These are phyloP conservation scores for Wickerhamiella musiphila DNA, from an alignment of 805 yeast genomes.

Conservation along the genomic window DNA sequence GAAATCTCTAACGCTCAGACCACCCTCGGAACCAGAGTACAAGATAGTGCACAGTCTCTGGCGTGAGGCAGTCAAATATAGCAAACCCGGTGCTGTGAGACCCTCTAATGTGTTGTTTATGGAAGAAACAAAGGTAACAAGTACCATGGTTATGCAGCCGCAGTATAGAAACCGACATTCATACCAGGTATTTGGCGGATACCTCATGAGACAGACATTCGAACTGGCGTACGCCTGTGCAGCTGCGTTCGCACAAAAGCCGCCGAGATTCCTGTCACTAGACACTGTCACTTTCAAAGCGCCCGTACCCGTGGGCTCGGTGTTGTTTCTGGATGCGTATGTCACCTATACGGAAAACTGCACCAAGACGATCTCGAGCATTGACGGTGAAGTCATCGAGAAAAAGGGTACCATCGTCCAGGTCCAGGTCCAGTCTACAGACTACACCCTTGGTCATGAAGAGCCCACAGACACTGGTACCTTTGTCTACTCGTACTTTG, in stretches of 20 bases:
- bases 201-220: constrained; percentile 76
- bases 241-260: constrained; percentile 69
- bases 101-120: constrained; percentile 44
- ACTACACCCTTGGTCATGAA: constrained; percentile 47
- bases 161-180: constrained; percentile 91
- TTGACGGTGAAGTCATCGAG: constrained; percentile 11
- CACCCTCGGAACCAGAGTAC: constrained; percentile 57
- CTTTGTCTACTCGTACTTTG: constrained; percentile 78
- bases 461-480: constrained; percentile 61
- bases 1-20: constrained; percentile 46
- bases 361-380: constrained; percentile 24
- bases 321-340: constrained; percentile 62
- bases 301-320: constrained; percentile 93
- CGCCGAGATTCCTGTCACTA: constrained; percentile 76
- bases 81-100: constrained; percentile 17
- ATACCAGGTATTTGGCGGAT: constrained; percentile 91
- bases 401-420: constrained; percentile 61
- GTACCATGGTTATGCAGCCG: constrained; percentile 87
- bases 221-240: constrained; percentile 89
- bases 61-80: constrained; percentile 24
- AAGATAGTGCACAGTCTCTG: constrained; percentile 62
- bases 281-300: constrained; percentile 85
- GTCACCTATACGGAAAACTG: constrained; percentile 72
- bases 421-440: constrained; percentile 72
- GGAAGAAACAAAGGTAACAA: constrained; percentile 52